phyloP scores from a whole-genome alignment of 768 basidiomycete genomes.

The Ephemerocybe angulata region DNA sequence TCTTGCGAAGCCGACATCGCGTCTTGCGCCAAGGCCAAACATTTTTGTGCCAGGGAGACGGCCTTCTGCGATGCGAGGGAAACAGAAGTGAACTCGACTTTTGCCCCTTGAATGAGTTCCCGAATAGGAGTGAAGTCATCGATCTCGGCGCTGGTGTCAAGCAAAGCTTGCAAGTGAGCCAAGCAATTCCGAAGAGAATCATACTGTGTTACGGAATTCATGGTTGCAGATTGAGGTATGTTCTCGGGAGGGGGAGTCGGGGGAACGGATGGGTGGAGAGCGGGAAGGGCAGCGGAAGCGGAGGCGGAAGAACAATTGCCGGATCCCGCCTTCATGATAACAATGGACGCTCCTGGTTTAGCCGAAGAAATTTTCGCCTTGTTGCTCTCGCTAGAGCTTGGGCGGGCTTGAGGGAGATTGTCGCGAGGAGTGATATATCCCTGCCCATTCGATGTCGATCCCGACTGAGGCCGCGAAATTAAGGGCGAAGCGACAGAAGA shows the following conservation, averaged over 20 bases:
- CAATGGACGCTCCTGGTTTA: not conserved
- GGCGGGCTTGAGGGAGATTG: not conserved
- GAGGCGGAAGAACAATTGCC: not conserved
- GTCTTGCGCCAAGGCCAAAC: constrained; percentile 23
- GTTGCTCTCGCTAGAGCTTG: not conserved
- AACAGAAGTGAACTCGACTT: constrained; percentile 21
- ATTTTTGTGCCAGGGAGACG: constrained; percentile 27
- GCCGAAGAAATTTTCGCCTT: not conserved
- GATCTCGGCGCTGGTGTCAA: constrained; percentile 19
- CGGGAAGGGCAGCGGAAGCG: not conserved
- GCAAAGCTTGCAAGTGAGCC: not conserved
- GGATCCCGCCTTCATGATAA: not conserved
- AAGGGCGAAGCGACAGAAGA: not conserved
- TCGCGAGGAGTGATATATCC: not conserved
- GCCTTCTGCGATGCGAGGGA: constrained; percentile 24
- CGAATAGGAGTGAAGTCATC: constrained; percentile 15
- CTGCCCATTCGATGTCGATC: not conserved
- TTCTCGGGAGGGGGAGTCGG: constrained; percentile 6
- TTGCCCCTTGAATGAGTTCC: constrained; percentile 20
- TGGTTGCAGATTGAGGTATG: not conserved
- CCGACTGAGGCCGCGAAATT: not conserved
- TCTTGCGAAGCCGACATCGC: constrained; percentile 26
- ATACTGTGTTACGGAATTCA: not conserved
- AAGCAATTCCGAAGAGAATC: not conserved
- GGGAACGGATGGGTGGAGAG: not conserved